Conservation (phyloP, 352 stramenopile species). For the Phytophthora pistaciae region DNA sequence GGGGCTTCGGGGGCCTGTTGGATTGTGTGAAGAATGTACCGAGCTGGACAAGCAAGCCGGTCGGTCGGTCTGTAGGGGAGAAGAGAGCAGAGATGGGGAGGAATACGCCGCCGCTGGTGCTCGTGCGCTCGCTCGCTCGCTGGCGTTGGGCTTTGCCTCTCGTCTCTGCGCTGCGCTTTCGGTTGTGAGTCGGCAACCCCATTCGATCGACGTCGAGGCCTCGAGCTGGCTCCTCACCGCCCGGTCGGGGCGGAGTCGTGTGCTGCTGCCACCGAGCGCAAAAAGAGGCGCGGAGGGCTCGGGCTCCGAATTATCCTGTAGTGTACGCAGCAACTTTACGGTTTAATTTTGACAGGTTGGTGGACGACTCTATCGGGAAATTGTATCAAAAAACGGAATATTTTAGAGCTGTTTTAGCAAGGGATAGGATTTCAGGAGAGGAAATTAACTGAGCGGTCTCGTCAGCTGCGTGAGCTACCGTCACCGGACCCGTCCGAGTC, state of each 20-base stretch:
- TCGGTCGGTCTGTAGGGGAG: not conserved
- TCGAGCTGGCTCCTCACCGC: conserved; percentile 1
- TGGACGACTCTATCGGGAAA: too few relatives aligned
- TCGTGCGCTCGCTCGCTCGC: not conserved
- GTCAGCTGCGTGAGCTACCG: not conserved
- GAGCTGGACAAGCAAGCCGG: not conserved
- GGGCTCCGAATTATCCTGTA: conserved; percentile 10
- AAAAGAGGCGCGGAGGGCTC: conserved; percentile 1
- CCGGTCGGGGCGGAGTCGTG: not conserved
- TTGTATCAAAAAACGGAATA: not conserved
- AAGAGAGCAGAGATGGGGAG: conserved; percentile 10
- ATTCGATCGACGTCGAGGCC: conserved; percentile 1
- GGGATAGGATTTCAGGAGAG: not conserved
- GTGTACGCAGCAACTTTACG: not conserved
- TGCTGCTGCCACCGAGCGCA: conserved; percentile 1
- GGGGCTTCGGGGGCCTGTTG: conserved; percentile 2
- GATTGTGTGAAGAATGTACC: conserved; percentile 10
- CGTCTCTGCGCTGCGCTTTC: conserved; percentile 11
- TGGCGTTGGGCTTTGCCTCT: not conserved
- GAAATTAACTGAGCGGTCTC: not conserved
- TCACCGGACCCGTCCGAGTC: not conserved
- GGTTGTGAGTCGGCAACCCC: conserved; percentile 4
- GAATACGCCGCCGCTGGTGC: conserved; percentile 10
- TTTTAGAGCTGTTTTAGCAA: not conserved
- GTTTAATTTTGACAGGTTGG: not conserved